These are phyloP conservation scores for Geum urbanum DNA, from an alignment of 306 rosid genomes.

Conservation along the genomic window DNA sequence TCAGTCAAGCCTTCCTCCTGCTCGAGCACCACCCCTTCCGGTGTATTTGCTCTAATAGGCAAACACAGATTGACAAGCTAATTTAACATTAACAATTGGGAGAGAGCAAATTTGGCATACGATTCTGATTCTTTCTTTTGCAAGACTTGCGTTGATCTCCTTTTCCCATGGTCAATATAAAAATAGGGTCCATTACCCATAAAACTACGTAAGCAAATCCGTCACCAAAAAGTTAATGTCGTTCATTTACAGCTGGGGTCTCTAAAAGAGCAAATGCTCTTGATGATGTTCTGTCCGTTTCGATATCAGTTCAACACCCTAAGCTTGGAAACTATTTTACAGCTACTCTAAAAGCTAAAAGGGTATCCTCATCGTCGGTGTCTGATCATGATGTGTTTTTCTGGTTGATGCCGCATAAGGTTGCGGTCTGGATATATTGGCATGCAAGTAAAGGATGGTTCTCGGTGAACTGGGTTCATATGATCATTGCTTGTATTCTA, in stretches of 20 bases:
- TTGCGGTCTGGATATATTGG: slow-evolving; percentile 96
- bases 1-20: too few relatives aligned
- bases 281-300: slow-evolving; percentile 53
- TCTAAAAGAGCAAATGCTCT: slow-evolving; percentile 77
- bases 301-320: slow-evolving; percentile 86
- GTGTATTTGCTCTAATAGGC: too few relatives aligned
- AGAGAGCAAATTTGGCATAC: too few relatives aligned
- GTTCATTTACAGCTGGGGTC: too few relatives aligned
- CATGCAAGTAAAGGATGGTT: slow-evolving; percentile 55
- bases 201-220: neutral
- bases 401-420: slow-evolving; percentile 96
- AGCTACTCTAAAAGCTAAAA: slow-evolving; percentile 67
- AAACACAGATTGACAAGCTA: too few relatives aligned
- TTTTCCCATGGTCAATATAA: too few relatives aligned
- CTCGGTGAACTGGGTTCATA: neutral
- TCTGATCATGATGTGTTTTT: slow-evolving; percentile 66
- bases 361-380: slow-evolving; percentile 35
- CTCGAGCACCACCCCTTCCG: too few relatives aligned
- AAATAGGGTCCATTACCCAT: neutral
- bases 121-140: too few relatives aligned
- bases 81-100: too few relatives aligned
- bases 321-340: slow-evolving; percentile 75
- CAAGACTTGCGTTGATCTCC: too few relatives aligned
- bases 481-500: slow-evolving; percentile 8
- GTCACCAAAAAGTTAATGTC: neutral